Base-by-base conservation (phyloP, 371 early-diverging fungal genomes). In the Zancudomyces culisetae region DNA sequence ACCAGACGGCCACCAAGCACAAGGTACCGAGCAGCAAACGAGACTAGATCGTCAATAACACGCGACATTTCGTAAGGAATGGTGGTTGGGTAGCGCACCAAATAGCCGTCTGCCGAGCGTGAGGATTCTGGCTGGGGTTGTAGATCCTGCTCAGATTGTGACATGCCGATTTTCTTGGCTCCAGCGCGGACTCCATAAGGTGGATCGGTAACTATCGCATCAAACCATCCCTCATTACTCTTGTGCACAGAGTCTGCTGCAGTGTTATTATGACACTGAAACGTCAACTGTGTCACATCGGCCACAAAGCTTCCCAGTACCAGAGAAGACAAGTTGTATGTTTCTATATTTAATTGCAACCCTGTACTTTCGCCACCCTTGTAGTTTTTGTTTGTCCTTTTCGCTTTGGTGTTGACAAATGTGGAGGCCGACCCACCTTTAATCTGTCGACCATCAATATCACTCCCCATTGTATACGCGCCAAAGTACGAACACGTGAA, bases 141-240 rank as follows among this genome's bases (percentile, higher is more conserved):
- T n/a, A n/a, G n/a, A n/a, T n/a, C n/a, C n/a, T n/a, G n/a, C n/a
- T n/a, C n/a, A n/a, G n/a, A n/a, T n/a, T n/a, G n/a, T n/a, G n/a
- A n/a, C n/a, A 81, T 67, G 27, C 92, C 90, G 21, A 95, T 71
- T 29, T 78, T 87, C 63, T 90, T 91, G 15, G 98, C 96, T 12
- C 95, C 95, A 0, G 95, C 96, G 41, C 98, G 82, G 8, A 98
- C 94, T 58, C 98, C 95, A 62, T 97, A 94, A 18, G 98, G 98
- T n/a, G 95, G 78, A 61, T 79, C 85, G 0, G 86, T 85, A 13
- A 83, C 79, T 48, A 83, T 89, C 19, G 85, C 85, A 63, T 86
- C 91, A 60, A 78, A 82, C 72, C 73, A 77, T 56, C 72, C 73
- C 54, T 70, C 65, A 15, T 56, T 53, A 26, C 13, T 13, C 12